Percentiles rank a stretch among this genome's conserved stretches.
Conservation (phyloP, 352 stramenopile genomes). For the Globisporangium nunn region DNA sequence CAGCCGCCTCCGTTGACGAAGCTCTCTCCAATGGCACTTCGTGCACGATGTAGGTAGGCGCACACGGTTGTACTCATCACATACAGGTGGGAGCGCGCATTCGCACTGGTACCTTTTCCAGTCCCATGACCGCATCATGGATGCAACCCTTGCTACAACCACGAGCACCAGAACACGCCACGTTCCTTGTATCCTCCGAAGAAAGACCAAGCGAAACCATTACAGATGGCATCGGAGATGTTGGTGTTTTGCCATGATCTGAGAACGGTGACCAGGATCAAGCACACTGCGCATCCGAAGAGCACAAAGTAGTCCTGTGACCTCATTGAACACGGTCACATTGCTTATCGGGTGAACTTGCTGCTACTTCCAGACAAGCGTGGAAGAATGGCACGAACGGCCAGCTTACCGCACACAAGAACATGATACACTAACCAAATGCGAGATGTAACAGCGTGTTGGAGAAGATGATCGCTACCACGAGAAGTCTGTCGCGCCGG, state of each 20-base stretch:
- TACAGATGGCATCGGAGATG: conserved; percentile 6
- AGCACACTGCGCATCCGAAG: conserved; percentile 16
- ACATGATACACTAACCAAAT: conserved; percentile 14
- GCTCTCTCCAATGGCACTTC: conserved; percentile 32
- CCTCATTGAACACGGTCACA: conserved; percentile 12
- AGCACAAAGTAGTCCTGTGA: conserved; percentile 23
- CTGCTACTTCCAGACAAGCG: background rate
- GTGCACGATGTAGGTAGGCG: conserved; percentile 19
- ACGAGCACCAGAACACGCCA: conserved; percentile 4
- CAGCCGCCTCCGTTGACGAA: conserved; percentile 20
- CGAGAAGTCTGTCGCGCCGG: conserved; percentile 20
- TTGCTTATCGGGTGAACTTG: background rate
- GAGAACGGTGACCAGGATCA: conserved; percentile 12
- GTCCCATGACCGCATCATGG: conserved; percentile 1
- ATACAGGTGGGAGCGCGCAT: conserved; percentile 7
- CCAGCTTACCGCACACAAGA: conserved; percentile 20
- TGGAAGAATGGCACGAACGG: conserved; percentile 14
- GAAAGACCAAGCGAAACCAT: conserved; percentile 8
- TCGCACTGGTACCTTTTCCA: background rate
- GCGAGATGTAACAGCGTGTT: conserved; percentile 21
- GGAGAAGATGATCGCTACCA: conserved; percentile 26
- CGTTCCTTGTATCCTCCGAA: conserved; percentile 1
- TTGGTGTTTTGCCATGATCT: conserved; percentile 12
- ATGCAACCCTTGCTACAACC: background rate
- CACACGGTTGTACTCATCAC: conserved; percentile 6